These are phyloP conservation scores for Cutaneotrichosporon cavernicola DNA, from an alignment of 1,284 basidiomycete genomes.

Conservation along the genomic window DNA sequence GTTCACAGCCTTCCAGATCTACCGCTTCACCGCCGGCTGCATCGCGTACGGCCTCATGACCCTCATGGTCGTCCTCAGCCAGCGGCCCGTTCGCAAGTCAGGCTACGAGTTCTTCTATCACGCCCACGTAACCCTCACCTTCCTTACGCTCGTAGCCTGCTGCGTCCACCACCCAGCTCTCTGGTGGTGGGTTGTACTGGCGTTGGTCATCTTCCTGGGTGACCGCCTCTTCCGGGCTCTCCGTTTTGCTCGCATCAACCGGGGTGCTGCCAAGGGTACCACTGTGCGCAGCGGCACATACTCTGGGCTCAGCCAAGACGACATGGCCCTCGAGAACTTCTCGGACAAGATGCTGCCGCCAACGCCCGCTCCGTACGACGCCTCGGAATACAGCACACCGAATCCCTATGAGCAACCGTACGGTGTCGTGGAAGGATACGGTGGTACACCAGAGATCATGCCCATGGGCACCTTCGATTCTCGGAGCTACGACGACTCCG, in stretches of 20 bases:
- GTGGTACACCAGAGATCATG: slow-evolving; percentile 13
- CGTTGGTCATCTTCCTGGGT: slow-evolving; percentile 64
- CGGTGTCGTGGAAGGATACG: slow-evolving; percentile 9
- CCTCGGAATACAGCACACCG: slow-evolving; percentile 4
- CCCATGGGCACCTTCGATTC: slow-evolving; percentile 17
- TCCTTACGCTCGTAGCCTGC: slow-evolving; percentile 62
- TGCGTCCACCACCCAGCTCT: slow-evolving; percentile 68
- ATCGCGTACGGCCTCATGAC: slow-evolving; percentile 71
- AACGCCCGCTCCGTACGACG: neutral
- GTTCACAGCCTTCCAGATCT: slow-evolving; percentile 64
- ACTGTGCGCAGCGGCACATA: slow-evolving; percentile 1
- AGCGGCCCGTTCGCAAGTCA: slow-evolving; percentile 63
- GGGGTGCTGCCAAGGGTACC: slow-evolving; percentile 44
- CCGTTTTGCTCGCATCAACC: slow-evolving; percentile 67
- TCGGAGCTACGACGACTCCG: neutral
- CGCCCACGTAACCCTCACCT: slow-evolving; percentile 66
- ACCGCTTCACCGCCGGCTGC: slow-evolving; percentile 72
- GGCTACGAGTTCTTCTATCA: slow-evolving; percentile 77
- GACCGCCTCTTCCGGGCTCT: slow-evolving; percentile 64
- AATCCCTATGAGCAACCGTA: neutral
- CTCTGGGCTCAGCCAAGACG: slow-evolving; percentile 10
- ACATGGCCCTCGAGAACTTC: slow-evolving; percentile 22
- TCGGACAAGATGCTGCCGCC: slow-evolving; percentile 21
- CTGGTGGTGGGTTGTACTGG: slow-evolving; percentile 62
- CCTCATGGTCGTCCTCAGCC: slow-evolving; percentile 63